These are phyloP conservation scores for Iris pallida DNA, from an alignment of 116 monocot species.

Conservation along the genomic window DNA sequence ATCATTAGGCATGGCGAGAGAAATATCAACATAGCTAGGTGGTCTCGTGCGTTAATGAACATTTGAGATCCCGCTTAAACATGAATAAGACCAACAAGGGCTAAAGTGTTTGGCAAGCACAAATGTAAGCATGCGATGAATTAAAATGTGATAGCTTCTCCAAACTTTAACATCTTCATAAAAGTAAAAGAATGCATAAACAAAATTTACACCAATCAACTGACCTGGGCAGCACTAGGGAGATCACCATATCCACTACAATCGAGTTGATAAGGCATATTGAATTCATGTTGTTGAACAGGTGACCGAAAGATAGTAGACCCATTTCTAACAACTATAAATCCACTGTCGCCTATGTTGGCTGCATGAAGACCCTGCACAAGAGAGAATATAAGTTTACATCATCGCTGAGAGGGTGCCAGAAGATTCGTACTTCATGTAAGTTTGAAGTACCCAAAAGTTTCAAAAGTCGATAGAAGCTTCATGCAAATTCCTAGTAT, in stretches of 20 bases:
- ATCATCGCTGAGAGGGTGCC: background rate
- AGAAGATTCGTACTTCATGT: background rate
- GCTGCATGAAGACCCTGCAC: conserved; percentile 65
- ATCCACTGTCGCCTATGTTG: conserved; percentile 83
- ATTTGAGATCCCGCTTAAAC: too few species aligned
- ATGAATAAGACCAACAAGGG: too few species aligned
- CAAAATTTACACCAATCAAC: background rate
- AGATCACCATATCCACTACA: conserved; percentile 67
- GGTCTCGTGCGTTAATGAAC: too few species aligned
- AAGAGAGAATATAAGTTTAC: background rate
- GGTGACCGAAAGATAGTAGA: conserved; percentile 55
- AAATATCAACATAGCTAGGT: too few species aligned
- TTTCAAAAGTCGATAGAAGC: background rate
- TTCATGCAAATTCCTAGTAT: background rate
- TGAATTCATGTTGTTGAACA: conserved; percentile 68
- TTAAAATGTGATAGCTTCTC: too few species aligned
- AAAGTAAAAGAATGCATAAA: background rate
- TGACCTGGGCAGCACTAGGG: conserved; percentile 72
- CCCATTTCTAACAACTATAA: conserved; percentile 70
- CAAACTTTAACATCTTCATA: background rate
- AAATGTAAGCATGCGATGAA: too few species aligned
- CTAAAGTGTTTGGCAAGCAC: too few species aligned
- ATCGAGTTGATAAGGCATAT: conserved; percentile 73
- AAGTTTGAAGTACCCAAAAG: background rate
- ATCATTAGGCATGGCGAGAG: too few species aligned